Base-by-base conservation (phyloP, 805 yeast species). In the Soucietia sequanensis region DNA sequence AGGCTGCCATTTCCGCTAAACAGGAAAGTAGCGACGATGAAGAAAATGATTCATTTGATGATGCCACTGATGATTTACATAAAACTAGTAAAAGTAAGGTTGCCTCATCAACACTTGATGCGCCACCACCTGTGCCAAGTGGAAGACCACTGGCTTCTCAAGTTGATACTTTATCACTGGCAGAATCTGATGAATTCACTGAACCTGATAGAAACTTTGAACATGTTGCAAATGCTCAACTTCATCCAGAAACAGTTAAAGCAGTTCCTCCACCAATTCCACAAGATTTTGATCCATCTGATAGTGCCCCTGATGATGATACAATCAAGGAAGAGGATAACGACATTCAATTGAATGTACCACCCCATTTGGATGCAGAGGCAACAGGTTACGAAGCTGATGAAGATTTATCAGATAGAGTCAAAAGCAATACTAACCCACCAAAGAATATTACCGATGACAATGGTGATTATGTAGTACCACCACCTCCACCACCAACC, bases 301-400 rank as follows among this genome's bases (percentile, higher is more conserved):
- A 24, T 20, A 37, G 38, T 23, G 43, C 31, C 13, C 23, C 30
- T 5, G 44, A 36, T 4, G 38, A 42, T 15, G 21, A 12, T 24
- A 20, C 31, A 4, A 10, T 9, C 16, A 14, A 21, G 13, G 22
- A 27, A 6, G 29, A 33, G 6, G 23, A 18, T n/a, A 43, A 45
- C 4, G 35, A 38, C 12, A 42, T 50, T 28, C 37, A 43, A 10
- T 34, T 47, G 23, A 34, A 40, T 6, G 35, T 32, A 18, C 40
- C 31, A 17, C 33, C 41, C 6, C 22, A n/a, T 11, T 22, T 43
- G 9, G 62, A 52, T 2, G 37, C 48, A 4, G 60, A 54, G 30
- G 65, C 64, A 7, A 75, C 86, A 1, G 88, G 88, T 0, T 81
- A 81, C 48, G 87, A 83, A 37, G 87, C 87, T 0, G 89, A 83